A percentile compares a stretch with the other conserved stretches of the same genome.
These are phyloP conservation scores for Phallus indusiatus DNA, from an alignment of 768 basidiomycete species.

Conservation along the genomic window DNA sequence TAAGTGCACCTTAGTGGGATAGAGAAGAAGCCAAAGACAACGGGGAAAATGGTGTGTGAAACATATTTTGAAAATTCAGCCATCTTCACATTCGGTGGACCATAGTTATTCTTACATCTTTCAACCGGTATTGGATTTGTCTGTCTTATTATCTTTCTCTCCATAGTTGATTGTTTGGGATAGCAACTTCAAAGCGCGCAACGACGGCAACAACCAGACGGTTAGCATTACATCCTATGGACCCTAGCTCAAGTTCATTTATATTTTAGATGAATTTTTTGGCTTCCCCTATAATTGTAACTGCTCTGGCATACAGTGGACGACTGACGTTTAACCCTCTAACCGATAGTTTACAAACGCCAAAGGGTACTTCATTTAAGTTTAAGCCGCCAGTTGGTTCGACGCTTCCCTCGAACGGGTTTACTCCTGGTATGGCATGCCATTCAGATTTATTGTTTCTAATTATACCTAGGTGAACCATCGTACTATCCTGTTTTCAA, in stretches of 20 bases:
- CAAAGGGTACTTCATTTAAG: constrained; percentile 71
- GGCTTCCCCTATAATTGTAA: constrained; percentile 93
- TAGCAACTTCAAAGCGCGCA: constrained; percentile 85
- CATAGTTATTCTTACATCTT: constrained; percentile 89
- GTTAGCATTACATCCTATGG: neutral
- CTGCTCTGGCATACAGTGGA: constrained; percentile 95
- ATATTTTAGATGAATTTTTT: constrained; percentile 76
- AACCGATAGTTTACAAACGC: constrained; percentile 57
- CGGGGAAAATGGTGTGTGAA: constrained; percentile 72
- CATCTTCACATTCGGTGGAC: neutral
- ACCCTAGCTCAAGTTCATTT: neutral
- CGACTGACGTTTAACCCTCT: constrained; percentile 90
- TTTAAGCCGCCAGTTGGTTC: constrained; percentile 79
- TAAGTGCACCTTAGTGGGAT: constrained; percentile 60
- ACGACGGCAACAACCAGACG: constrained; percentile 88
- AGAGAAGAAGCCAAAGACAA: constrained; percentile 67
- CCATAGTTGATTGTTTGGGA: constrained; percentile 4
- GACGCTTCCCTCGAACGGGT: constrained; percentile 77
- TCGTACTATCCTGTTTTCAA: constrained; percentile 68
- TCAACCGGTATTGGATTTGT: constrained; percentile 63
- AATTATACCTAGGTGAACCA: constrained; percentile 24
- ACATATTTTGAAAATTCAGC: constrained; percentile 6
- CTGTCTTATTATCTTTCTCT: neutral
- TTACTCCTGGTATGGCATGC: constrained; percentile 56
- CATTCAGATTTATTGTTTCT: neutral